These are phyloP conservation scores for Conticribra weissflogii DNA, from an alignment of 108 stramenopile species.

Conservation along the genomic window DNA sequence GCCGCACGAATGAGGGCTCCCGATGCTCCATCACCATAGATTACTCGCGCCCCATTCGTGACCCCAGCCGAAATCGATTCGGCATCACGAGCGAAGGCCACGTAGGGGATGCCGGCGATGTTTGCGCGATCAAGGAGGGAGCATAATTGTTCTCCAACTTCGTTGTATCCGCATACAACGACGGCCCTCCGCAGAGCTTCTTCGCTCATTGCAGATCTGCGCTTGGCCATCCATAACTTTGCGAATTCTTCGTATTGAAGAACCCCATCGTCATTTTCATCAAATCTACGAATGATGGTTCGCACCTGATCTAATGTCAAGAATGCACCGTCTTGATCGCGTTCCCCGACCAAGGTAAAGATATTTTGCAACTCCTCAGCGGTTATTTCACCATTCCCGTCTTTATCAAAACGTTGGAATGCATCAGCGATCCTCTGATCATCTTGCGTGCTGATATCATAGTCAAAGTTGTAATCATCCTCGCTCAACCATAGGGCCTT, in stretches of 20 bases:
- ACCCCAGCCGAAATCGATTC: conserved; percentile 57
- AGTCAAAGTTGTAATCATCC: conserved; percentile 49
- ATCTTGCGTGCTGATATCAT: conserved; percentile 55
- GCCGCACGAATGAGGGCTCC: conserved; percentile 60
- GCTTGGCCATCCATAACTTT: conserved; percentile 54
- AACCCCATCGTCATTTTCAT: conserved; percentile 45
- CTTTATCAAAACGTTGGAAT: conserved; percentile 67
- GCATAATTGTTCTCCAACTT: conserved; percentile 50
- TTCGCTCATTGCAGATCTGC: conserved; percentile 47
- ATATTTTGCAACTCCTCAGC: conserved; percentile 50
- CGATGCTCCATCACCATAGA: conserved; percentile 70
- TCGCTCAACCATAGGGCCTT: conserved; percentile 37
- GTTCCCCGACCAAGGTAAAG: conserved; percentile 48
- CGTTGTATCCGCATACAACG: conserved; percentile 63
- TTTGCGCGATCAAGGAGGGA: conserved; percentile 41
- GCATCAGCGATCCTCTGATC: conserved; percentile 59
- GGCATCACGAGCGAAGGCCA: conserved; percentile 66
- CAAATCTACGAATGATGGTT: conserved; percentile 44
- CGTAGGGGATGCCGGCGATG: conserved; percentile 48
- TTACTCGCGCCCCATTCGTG: conserved; percentile 58
- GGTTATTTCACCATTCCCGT: conserved; percentile 68
- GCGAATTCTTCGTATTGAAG: conserved; percentile 55
- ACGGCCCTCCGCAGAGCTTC: conserved; percentile 50
- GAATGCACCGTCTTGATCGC: conserved; percentile 54
- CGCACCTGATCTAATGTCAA: conserved; percentile 54